A percentile compares a stretch with the other conserved stretches of the same genome.
These are phyloP conservation scores for Penicillium odoratum DNA, from an alignment of 495 filamentous ascomycete species.

Conservation along the genomic window DNA sequence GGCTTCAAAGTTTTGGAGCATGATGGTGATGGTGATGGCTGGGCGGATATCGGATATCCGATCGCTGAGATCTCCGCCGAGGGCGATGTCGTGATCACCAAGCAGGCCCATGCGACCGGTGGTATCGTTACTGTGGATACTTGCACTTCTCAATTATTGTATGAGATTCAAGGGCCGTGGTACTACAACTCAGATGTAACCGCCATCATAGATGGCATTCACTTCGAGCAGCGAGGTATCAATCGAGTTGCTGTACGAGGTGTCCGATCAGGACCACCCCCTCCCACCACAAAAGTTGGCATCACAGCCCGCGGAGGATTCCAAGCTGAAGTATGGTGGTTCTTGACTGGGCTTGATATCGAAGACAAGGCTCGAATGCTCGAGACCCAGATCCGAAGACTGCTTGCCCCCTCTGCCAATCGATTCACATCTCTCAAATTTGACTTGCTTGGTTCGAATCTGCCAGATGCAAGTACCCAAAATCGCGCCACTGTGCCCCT, in stretches of 20 bases:
- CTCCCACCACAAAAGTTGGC: conserved; percentile 57
- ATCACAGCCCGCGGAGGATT: conserved; percentile 50
- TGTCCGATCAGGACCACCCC: conserved; percentile 39
- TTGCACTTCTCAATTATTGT: conserved; percentile 54
- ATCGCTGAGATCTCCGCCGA: conserved; percentile 56
- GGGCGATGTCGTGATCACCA: conserved; percentile 49
- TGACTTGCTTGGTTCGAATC: conserved; percentile 32
- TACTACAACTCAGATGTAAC: conserved; percentile 61
- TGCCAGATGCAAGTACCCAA: conserved; percentile 32
- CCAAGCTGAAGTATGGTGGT: conserved; percentile 47
- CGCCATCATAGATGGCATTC: conserved; percentile 48
- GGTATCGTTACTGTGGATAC: conserved; percentile 50
- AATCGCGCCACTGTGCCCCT: conserved; percentile 40
- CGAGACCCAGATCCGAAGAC: conserved; percentile 35
- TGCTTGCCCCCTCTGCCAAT: conserved; percentile 21
- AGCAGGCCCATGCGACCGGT: conserved; percentile 35
- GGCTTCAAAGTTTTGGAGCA: conserved; percentile 52
- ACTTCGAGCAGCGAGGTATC: conserved; percentile 44
- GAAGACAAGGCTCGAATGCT: conserved; percentile 45
- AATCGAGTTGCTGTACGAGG: conserved; percentile 36
- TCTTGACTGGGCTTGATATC: conserved; percentile 46
- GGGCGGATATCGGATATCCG: conserved; percentile 55
- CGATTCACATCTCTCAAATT: conserved; percentile 35
- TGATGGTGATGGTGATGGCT: conserved; percentile 30
- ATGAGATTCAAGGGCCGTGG: conserved; percentile 60